Evolutionary conservation across 2,329 filamentous ascomycete species (phyloP).

Genomic region (Ophiocordyceps camponoti-leonardi): DNA sequence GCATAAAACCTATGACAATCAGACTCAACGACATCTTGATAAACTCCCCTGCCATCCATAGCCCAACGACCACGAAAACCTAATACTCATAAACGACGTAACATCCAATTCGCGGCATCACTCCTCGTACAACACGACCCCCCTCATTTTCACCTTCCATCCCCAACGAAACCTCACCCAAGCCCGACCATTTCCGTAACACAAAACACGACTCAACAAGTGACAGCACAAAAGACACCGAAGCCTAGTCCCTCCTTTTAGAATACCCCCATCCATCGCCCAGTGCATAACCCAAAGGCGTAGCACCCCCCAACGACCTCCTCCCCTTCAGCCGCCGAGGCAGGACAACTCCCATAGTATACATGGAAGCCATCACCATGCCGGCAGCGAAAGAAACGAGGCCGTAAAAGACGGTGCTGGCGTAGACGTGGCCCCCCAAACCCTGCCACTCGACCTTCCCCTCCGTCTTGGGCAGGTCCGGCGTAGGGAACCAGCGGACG

Average conservation of each 20-base stretch:
- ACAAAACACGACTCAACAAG: no score
- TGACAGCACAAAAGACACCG: background rate
- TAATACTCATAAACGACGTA: no score
- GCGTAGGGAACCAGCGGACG: slow-evolving; percentile 74
- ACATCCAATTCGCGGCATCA: no score
- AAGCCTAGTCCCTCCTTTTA: slow-evolving; percentile 20
- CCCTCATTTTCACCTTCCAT: no score
- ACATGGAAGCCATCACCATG: slow-evolving; percentile 33
- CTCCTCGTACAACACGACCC: no score
- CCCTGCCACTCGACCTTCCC: slow-evolving; percentile 48
- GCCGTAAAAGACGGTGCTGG: slow-evolving; percentile 45
- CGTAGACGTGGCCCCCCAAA: slow-evolving; percentile 45
- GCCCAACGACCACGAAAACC: no score
- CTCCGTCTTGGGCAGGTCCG: slow-evolving; percentile 50
- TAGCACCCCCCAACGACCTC: slow-evolving; percentile 35
- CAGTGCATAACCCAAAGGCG: slow-evolving; percentile 38
- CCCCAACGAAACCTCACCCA: no score
- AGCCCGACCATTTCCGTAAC: no score
- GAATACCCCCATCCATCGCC: slow-evolving; percentile 45
- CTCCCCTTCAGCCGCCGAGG: slow-evolving; percentile 33
- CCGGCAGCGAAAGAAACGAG: slow-evolving; percentile 42
- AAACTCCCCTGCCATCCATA: no score
- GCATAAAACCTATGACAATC: no score
- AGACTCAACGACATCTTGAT: no score
- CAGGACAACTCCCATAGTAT: slow-evolving; percentile 43